Base-by-base conservation (phyloP, 2,329 filamentous ascomycete genomes). In the Pseudocercospora vitis region DNA sequence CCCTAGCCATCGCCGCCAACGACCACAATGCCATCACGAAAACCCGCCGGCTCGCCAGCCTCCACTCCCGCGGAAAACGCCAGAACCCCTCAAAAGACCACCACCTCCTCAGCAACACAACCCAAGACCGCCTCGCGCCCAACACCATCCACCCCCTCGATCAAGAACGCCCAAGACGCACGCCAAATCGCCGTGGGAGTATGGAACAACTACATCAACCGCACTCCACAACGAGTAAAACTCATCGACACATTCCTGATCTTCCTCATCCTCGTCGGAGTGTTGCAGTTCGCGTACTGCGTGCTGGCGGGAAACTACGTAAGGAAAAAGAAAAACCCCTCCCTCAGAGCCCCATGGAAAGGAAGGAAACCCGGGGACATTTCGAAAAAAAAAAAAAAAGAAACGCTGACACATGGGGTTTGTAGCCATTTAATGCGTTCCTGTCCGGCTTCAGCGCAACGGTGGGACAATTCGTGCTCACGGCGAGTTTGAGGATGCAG, bases 381-480 rank as follows among this genome's bases (percentile, higher is more conserved):
- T 37, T 32, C 21, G 12, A 23, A 24, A 24, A n/a, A n/a, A n/a
- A n/a, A n/a, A n/a, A n/a, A n/a, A n/a, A n/a, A n/a, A n/a, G n/a
- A n/a, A n/a, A n/a, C n/a, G n/a, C n/a, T n/a, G n/a, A n/a, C n/a
- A n/a, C n/a, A n/a, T n/a, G n/a, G n/a, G n/a, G n/a, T n/a, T n/a
- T n/a, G n/a, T 46, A 97, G 92, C 94, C 94, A 7, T 99, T 99
- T 81, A 99, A 99, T 73, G 94, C 95, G 61, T 99, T 99, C 78
- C 84, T 99, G 26, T 89, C 91, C 26, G 95, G 94, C 44, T 99
- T 99, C 78, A 86, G 84, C 57, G 90, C 92, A 12, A 94, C 92
- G 1, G 92, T 99, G 59, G 94, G 94, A 58, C 94, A 99, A 72
- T 99, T 99, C 72, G 94, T 99, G 59, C 83, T 99, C 64, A 96